Base-by-base conservation (phyloP, 192 early-diverging fungal species). In the Coemansia sp. region DNA sequence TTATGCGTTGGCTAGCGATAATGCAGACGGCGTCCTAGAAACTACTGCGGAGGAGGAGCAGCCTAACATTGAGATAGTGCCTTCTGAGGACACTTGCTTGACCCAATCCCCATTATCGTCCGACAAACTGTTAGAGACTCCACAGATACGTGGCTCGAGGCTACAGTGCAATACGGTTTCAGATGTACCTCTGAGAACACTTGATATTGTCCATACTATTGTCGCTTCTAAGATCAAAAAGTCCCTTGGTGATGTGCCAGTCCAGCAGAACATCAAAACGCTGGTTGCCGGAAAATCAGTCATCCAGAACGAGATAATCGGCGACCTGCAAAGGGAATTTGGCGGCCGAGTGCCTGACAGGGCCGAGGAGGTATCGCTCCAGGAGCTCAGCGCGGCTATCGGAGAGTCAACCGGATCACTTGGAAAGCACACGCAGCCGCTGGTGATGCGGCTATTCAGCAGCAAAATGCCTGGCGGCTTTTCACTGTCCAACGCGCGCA, bases 271-370 rank as follows among this genome's bases (percentile, higher is more conserved):
- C 10, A 38, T 83, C 52, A 65, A 92, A 78, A 94, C 95, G 55
- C 87, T 98, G 41, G 91, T 94, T n/a, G 94, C 92, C 41, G 96
- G 96, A 64, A 96, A 96, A 72, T 94, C 92, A 5, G 96, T 94
- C 32, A 83, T 98, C 55, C 95, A 95, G 69, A 98, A 98, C 83
- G 96, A 98, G 73, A 95, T 98, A 49, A 82, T 96, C 51, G 96
- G 96, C 80, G 96, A 98, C 74, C 80, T 96, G 44, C 90, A 88
- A 58, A 93, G 90, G 59, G 96, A 98, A 75, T 95, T 98, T 73
- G 84, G 85, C 66, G 83, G 83, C 58, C 84, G 75, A 51, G 87
- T 93, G 44, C 90, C 93, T 28, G 93, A 98, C 65, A 90, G 92
- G 71, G 87, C 93, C 54, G 95, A 83, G 91, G 86, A 94, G 92